Conservation (phyloP, 2,329 filamentous ascomycete genomes). For the Fusarium armeniacum region DNA sequence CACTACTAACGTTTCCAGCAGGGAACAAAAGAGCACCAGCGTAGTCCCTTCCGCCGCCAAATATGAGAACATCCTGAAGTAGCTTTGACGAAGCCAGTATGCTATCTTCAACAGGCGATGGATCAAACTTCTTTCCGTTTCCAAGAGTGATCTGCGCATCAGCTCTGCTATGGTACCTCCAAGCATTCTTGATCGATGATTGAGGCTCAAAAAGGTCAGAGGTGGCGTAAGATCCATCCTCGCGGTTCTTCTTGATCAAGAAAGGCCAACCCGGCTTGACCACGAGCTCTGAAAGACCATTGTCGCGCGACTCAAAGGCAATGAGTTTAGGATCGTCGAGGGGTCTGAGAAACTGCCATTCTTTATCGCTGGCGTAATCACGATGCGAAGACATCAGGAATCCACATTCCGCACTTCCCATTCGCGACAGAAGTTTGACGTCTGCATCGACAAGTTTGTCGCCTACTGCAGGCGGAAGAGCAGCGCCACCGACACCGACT, state of each 20-base stretch:
- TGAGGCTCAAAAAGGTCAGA: conserved; percentile 73
- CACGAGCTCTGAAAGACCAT: conserved; percentile 66
- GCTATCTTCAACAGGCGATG: conserved; percentile 70
- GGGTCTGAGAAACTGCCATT: conserved; percentile 72
- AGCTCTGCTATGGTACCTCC: conserved; percentile 72
- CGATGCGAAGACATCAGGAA: conserved; percentile 75
- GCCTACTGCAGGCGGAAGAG: conserved; percentile 66
- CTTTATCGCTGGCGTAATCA: conserved; percentile 65
- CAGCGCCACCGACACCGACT: conserved; percentile 74
- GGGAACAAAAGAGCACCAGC: conserved; percentile 70
- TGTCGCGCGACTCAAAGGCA: conserved; percentile 61
- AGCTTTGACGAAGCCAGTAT: conserved; percentile 61
- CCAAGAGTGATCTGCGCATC: conserved; percentile 73
- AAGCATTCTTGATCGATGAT: conserved; percentile 64
- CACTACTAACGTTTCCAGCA: conserved; percentile 50
- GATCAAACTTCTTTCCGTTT: conserved; percentile 79
- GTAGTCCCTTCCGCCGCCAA: conserved; percentile 69
- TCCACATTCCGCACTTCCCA: conserved; percentile 76
- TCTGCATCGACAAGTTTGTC: conserved; percentile 64
- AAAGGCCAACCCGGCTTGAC: conserved; percentile 70
- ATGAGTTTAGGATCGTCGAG: conserved; percentile 52
- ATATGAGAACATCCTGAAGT: conserved; percentile 70
- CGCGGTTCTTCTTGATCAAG: conserved; percentile 68
- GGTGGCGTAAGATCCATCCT: conserved; percentile 73
- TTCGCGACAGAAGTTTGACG: conserved; percentile 72